Evolutionary conservation across 2,329 filamentous ascomycete genomes (phyloP).

Genomic region (Metarhizium sp.): DNA sequence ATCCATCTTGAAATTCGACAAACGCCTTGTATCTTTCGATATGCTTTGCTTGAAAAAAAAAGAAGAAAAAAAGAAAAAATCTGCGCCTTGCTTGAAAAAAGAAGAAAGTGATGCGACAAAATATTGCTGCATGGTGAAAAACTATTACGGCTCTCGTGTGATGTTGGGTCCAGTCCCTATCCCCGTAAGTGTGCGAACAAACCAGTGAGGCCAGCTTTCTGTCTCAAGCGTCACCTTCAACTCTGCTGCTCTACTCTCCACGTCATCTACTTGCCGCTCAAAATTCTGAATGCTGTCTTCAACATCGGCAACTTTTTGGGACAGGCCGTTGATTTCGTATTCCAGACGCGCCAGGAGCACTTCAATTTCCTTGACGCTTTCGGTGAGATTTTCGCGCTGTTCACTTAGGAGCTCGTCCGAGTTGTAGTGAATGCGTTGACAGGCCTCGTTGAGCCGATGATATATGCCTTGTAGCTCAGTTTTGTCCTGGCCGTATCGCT

Average conservation of each 20-base stretch:
- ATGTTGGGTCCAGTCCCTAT: constrained; percentile 53
- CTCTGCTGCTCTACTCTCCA: constrained; percentile 55
- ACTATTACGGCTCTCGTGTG: constrained; percentile 18
- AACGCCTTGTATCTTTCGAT: background rate
- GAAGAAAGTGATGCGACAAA: background rate
- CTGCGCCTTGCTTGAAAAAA: background rate
- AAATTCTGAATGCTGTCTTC: constrained; percentile 76
- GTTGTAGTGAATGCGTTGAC: constrained; percentile 56
- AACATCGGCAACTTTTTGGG: constrained; percentile 74
- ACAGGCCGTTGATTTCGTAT: constrained; percentile 79
- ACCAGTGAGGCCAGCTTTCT: constrained; percentile 56
- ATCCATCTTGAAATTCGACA: background rate
- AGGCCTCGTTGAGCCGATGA: constrained; percentile 59
- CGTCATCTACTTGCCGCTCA: constrained; percentile 64
- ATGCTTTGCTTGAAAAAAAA: background rate
- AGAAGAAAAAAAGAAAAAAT: background rate
- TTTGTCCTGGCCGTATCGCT: constrained; percentile 51
- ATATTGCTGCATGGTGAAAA: background rate
- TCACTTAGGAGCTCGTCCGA: constrained; percentile 60
- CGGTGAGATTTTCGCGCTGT: constrained; percentile 59
- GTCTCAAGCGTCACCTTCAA: constrained; percentile 54
- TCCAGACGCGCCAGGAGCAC: constrained; percentile 76
- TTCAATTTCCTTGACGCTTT: constrained; percentile 70
- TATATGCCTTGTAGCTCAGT: constrained; percentile 59
- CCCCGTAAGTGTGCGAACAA: constrained; percentile 50